phyloP scores from a whole-genome alignment of 495 filamentous ascomycete genomes.

The Chaetomium cochliodes region DNA sequence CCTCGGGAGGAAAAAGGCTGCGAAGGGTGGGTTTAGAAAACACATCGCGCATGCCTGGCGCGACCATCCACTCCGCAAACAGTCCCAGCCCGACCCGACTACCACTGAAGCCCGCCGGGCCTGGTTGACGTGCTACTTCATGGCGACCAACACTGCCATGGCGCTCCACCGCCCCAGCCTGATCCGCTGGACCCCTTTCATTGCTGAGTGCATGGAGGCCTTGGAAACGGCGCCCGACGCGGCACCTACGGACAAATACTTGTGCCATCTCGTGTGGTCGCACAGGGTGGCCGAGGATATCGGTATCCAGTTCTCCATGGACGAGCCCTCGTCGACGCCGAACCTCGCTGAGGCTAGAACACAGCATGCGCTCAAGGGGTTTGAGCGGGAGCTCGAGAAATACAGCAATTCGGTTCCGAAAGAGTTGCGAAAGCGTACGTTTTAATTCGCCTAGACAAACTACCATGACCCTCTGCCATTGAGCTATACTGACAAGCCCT shows the following conservation, averaged over 20 bases:
- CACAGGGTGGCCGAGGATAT: slow-evolving; percentile 82
- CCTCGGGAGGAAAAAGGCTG: slow-evolving; percentile 57
- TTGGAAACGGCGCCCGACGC: slow-evolving; percentile 71
- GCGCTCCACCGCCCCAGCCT: slow-evolving; percentile 78
- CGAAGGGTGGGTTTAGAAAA: slow-evolving; percentile 36
- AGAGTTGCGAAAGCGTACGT: slow-evolving; percentile 49
- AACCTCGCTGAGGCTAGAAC: slow-evolving; percentile 73
- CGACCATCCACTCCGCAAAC: slow-evolving; percentile 51
- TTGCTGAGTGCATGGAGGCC: slow-evolving; percentile 77
- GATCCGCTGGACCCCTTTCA: slow-evolving; percentile 77
- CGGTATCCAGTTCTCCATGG: slow-evolving; percentile 69
- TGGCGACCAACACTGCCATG: slow-evolving; percentile 70
- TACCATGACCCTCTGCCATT: background rate
- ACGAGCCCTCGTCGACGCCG: slow-evolving; percentile 62
- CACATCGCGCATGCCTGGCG: slow-evolving; percentile 45
- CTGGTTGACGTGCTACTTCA: slow-evolving; percentile 80
- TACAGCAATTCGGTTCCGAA: slow-evolving; percentile 59
- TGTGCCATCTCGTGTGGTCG: slow-evolving; percentile 74
- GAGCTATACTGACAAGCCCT: background rate
- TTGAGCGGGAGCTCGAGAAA: slow-evolving; percentile 71
- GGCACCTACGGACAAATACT: slow-evolving; percentile 64
- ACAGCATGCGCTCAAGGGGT: slow-evolving; percentile 69
- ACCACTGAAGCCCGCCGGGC: slow-evolving; percentile 72
- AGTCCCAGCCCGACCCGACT: slow-evolving; percentile 56
- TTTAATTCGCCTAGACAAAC: background rate